These are phyloP conservation scores for Pseudocercospora pini-densiflorae DNA, from an alignment of 2,329 filamentous ascomycete species.

Conservation along the genomic window DNA sequence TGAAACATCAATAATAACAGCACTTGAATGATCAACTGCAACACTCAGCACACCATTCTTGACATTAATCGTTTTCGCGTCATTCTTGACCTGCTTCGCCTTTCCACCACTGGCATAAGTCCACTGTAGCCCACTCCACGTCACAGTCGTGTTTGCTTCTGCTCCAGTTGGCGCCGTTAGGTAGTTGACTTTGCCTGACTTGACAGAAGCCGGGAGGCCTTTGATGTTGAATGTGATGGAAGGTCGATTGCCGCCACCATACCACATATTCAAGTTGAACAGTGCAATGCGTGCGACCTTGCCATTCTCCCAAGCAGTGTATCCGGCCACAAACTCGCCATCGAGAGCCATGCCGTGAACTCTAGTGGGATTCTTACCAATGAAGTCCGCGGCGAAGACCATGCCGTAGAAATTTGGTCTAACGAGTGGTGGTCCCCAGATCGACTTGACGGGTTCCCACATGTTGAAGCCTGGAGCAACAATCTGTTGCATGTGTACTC, in stretches of 20 bases:
- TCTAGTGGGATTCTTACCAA: not conserved
- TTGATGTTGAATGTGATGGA: slow-evolving; percentile 7
- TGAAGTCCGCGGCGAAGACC: slow-evolving; percentile 20
- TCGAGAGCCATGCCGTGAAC: slow-evolving; percentile 6
- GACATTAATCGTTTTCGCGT: slow-evolving; percentile 11
- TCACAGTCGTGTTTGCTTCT: slow-evolving; percentile 3
- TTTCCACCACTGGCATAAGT: slow-evolving; percentile 10
- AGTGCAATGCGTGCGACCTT: slow-evolving; percentile 12
- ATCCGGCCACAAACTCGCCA: not conserved
- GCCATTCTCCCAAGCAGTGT: slow-evolving; percentile 12
- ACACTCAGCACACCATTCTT: slow-evolving; percentile 13
- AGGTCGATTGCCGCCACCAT: not conserved
- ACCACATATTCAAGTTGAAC: slow-evolving; percentile 17
- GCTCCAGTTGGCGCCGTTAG: slow-evolving; percentile 11
- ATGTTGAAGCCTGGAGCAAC: slow-evolving; percentile 13
- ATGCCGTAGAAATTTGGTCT: slow-evolving; percentile 14
- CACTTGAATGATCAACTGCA: slow-evolving; percentile 6
- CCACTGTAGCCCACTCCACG: slow-evolving; percentile 18
- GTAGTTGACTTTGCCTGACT: slow-evolving; percentile 12
- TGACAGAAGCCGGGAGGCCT: not conserved
- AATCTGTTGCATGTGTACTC: slow-evolving; percentile 19
- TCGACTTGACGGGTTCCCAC: slow-evolving; percentile 14
- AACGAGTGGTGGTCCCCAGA: not conserved
- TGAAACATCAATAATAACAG: slow-evolving; percentile 8
- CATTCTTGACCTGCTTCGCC: slow-evolving; percentile 8